Evolutionary conservation across 257 asterid genomes (phyloP).

Genomic region (Solanum okadae): DNA sequence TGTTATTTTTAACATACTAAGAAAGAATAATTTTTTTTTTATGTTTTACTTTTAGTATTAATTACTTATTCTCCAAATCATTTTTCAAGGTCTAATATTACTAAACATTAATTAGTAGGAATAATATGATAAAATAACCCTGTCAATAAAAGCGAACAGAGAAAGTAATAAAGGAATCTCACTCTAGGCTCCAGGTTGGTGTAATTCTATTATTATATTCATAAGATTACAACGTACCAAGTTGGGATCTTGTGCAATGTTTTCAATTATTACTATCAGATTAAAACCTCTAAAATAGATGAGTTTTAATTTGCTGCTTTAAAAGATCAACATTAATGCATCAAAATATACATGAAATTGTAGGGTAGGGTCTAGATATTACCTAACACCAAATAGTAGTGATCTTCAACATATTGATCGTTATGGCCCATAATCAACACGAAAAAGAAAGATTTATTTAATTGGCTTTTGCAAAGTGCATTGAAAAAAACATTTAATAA

Average conservation of each 20-base stretch:
- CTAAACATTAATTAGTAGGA: too few relatives aligned
- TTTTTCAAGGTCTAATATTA: too few relatives aligned
- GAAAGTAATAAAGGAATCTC: too few relatives aligned
- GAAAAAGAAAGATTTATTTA: background rate
- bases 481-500: background rate
- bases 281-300: background rate
- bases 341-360: background rate
- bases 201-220: too few relatives aligned
- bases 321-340: background rate
- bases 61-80: too few relatives aligned
- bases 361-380: background rate
- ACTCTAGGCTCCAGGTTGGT: background rate
- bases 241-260: background rate
- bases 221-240: background rate
- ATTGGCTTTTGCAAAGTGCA: background rate
- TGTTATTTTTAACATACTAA: too few relatives aligned
- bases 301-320: background rate
- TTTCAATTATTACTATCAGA: background rate
- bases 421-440: background rate
- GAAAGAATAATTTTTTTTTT: too few relatives aligned
- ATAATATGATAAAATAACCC: too few relatives aligned
- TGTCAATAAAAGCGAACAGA: background rate
- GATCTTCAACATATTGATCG: background rate
- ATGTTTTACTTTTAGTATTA: too few relatives aligned
- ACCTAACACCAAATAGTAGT: background rate